phyloP scores from a whole-genome alignment of 257 asterid genomes.

The Salvia hispanica region DNA sequence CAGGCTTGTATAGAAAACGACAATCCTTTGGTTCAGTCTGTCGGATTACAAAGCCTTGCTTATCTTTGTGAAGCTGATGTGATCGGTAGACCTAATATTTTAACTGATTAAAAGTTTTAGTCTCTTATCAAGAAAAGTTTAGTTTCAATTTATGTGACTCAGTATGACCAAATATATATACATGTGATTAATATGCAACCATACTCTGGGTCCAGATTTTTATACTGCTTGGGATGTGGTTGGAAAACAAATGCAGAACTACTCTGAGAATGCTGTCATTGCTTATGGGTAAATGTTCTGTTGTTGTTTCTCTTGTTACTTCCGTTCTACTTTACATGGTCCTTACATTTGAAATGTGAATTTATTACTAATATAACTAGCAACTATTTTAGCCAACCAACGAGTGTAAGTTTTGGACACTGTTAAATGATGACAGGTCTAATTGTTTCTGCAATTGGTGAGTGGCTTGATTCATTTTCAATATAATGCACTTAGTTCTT shows the following conservation, averaged over 20 bases:
- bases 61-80: conserved; percentile 98
- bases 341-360: conserved; percentile 22
- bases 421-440: conserved; percentile 8
- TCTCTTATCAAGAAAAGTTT: conserved; percentile 15
- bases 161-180: conserved; percentile 3
- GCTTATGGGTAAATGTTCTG: conserved; percentile 64
- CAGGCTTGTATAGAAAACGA: conserved; percentile 85
- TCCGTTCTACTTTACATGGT: conserved; percentile 19
- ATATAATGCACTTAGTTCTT: background rate
- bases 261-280: conserved; percentile 60
- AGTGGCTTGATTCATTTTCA: background rate
- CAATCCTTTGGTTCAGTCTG: conserved; percentile 77
- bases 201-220: conserved; percentile 65
- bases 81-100: conserved; percentile 56
- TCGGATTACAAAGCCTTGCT: conserved; percentile 88
- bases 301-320: conserved; percentile 22
- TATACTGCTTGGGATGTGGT: conserved; percentile 97
- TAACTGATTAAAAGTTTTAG: background rate
- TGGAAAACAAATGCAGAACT: conserved; percentile 58
- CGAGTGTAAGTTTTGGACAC: conserved; percentile 2
- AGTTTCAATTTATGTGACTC: conserved; percentile 26
- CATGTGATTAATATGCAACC: conserved; percentile 28
- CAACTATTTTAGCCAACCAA: background rate
- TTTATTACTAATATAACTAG: conserved; percentile 12
- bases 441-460: background rate